Evolutionary conservation across 2,329 filamentous ascomycete species (phyloP).

Genomic region (Ceratocystis albifundus): DNA sequence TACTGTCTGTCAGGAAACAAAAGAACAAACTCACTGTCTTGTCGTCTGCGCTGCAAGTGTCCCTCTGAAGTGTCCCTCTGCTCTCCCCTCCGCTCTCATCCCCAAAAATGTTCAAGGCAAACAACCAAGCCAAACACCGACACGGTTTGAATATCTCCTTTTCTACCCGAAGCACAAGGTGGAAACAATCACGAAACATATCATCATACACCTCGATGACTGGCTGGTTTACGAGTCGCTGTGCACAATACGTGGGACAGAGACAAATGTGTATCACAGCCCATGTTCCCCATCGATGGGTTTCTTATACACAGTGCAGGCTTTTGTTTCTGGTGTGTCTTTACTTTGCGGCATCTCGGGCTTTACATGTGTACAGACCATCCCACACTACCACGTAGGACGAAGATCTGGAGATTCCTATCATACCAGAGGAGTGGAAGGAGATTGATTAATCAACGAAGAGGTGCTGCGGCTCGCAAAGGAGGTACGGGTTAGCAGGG

Average conservation of each 20-base stretch:
- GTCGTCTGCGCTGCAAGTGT: no score
- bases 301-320: not conserved
- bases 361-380: not conserved
- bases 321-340: conserved; percentile 3
- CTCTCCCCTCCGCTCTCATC: no score
- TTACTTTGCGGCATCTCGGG: not conserved
- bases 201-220: not conserved
- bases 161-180: not conserved
- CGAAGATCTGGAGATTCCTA: not conserved
- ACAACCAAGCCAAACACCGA: not conserved
- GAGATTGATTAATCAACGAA: not conserved
- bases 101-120: not conserved
- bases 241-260: not conserved
- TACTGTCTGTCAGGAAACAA: not conserved
- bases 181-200: not conserved
- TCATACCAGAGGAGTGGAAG: not conserved
- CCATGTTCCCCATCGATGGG: not conserved
- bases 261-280: not conserved
- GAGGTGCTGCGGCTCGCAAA: no score
- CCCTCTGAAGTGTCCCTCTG: no score
- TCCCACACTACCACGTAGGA: not conserved
- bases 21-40: not conserved
- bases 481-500: not conserved
- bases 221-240: not conserved
- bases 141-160: not conserved